Conservation (phyloP, 257 asterid species). For the Petunia axillaris region DNA sequence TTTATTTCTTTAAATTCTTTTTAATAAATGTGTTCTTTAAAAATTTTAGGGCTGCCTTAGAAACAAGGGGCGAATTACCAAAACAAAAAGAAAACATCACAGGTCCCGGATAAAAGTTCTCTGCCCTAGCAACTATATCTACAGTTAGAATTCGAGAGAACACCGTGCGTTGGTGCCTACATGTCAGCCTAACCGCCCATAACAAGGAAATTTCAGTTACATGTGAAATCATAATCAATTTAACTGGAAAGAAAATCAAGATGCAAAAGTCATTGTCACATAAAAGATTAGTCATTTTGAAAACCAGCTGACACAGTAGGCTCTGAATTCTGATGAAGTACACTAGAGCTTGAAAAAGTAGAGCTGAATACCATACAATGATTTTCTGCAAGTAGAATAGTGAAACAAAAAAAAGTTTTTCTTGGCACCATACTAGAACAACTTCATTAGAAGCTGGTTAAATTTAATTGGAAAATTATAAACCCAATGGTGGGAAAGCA, state of each 20-base stretch:
- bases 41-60: background rate
- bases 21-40: background rate
- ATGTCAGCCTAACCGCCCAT: background rate
- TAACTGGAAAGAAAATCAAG: background rate
- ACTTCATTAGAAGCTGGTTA: conserved; percentile 6
- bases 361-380: background rate
- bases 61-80: background rate
- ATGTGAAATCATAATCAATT: conserved; percentile 14
- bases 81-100: background rate
- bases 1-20: background rate
- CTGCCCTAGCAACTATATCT: background rate
- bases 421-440: background rate
- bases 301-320: background rate
- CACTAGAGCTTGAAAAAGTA: conserved; percentile 6
- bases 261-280: conserved; percentile 15
- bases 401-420: background rate
- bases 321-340: background rate
- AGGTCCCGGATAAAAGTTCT: background rate
- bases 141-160: background rate
- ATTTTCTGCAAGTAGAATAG: background rate
- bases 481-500: background rate
- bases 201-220: conserved; percentile 1
- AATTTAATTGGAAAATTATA: background rate
- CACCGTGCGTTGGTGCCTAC: background rate
- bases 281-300: background rate